Evolutionary conservation across 495 filamentous ascomycete genomes (phyloP).

Genomic region (Glarea lozoyensis): DNA sequence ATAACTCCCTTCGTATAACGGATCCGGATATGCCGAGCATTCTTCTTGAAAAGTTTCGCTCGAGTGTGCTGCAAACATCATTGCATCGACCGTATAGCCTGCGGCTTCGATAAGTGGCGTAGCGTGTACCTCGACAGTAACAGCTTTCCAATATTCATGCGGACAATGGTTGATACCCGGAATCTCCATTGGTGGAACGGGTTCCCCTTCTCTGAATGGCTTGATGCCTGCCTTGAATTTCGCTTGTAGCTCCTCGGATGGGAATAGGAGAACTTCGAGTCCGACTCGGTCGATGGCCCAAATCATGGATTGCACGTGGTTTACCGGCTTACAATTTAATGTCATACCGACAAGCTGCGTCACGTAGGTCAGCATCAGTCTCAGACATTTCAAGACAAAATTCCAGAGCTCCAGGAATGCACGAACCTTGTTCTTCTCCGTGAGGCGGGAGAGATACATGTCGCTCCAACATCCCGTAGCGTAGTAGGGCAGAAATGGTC

Average conservation of each 20-base stretch:
- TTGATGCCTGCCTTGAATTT: background rate
- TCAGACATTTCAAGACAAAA: background rate
- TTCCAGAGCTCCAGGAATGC: background rate
- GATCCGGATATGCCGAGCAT: constrained; percentile 11
- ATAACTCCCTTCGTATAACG: constrained; percentile 11
- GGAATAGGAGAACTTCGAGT: constrained; percentile 23
- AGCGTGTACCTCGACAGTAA: constrained; percentile 21
- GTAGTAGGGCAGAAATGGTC: constrained; percentile 26
- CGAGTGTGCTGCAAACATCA: constrained; percentile 23
- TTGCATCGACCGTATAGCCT: constrained; percentile 26
- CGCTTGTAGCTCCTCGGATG: background rate
- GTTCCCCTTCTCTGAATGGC: background rate
- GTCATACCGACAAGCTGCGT: constrained; percentile 26
- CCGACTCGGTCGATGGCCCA: constrained; percentile 27
- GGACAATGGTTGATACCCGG: constrained; percentile 20
- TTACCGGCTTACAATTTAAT: constrained; percentile 20
- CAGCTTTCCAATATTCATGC: constrained; percentile 8
- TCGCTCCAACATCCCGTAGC: constrained; percentile 25
- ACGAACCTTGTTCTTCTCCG: constrained; percentile 23
- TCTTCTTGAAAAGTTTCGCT: constrained; percentile 1
- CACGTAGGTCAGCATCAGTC: background rate
- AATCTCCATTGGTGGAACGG: constrained; percentile 2
- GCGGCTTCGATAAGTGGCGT: constrained; percentile 18
- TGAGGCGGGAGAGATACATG: constrained; percentile 20
- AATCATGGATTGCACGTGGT: constrained; percentile 29